Conservation (phyloP, 2,329 filamentous ascomycete species). For the Cytospora piceae region DNA sequence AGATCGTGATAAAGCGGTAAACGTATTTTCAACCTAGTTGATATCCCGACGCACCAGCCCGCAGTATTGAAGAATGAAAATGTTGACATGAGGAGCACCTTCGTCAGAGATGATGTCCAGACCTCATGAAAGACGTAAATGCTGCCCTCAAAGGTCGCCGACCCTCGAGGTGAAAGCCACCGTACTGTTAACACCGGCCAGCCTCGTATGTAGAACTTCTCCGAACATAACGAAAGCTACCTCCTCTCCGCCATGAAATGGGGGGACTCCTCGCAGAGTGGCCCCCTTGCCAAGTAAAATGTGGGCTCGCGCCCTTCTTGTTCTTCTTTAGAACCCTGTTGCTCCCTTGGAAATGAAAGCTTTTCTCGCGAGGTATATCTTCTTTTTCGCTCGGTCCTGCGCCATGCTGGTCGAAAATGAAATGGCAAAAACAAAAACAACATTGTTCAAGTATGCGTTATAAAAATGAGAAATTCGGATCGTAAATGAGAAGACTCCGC, state of each 20-base stretch:
- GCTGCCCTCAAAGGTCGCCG: not conserved
- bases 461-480: not conserved
- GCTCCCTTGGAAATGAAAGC: not conserved
- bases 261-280: conserved; percentile 9
- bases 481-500: not conserved
- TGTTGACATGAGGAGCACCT: not conserved
- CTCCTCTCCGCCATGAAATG: not conserved
- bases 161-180: conserved; percentile 1
- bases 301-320: conserved; percentile 25
- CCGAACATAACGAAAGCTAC: not conserved
- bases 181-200: conserved; percentile 20
- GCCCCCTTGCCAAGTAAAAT: not conserved
- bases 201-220: conserved; percentile 6
- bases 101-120: not conserved
- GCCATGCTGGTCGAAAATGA: conserved; percentile 5
- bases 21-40: conserved; percentile 13
- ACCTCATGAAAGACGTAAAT: not conserved
- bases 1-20: not conserved
- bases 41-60: conserved; percentile 21
- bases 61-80: conserved; percentile 20
- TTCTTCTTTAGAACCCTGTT: conserved; percentile 18
- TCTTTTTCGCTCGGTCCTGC: conserved; percentile 9
- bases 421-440: not conserved
- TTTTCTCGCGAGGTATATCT: conserved; percentile 2
- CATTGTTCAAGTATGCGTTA: not conserved